phyloP scores from a whole-genome alignment of 805 yeast genomes.

The Myxozyma sirexii region DNA sequence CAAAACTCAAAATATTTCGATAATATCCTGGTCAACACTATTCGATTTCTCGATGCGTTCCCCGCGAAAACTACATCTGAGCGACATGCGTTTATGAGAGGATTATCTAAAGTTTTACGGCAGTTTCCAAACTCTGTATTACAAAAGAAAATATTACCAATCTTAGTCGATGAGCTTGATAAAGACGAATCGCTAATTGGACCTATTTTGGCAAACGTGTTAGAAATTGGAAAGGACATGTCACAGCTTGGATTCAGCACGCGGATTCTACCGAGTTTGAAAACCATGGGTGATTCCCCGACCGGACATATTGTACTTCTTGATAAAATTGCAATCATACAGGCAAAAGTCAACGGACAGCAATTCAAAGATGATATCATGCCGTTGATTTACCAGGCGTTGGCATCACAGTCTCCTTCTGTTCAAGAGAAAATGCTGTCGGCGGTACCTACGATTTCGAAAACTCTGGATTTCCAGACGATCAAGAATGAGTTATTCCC shows the following conservation, averaged over 20 bases:
- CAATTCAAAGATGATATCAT: slow-evolving; percentile 55
- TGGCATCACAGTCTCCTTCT: slow-evolving; percentile 42
- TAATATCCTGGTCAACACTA: slow-evolving; percentile 77
- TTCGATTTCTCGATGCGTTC: slow-evolving; percentile 80
- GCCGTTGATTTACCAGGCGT: slow-evolving; percentile 47
- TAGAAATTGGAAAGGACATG: slow-evolving; percentile 64
- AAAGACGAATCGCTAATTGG: slow-evolving; percentile 50
- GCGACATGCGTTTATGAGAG: slow-evolving; percentile 66
- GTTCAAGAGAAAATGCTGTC: slow-evolving; percentile 59
- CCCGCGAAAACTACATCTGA: slow-evolving; percentile 73
- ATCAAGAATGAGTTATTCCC: slow-evolving; percentile 80
- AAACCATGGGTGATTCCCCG: slow-evolving; percentile 43
- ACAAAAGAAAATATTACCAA: slow-evolving; percentile 73
- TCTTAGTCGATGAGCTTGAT: slow-evolving; percentile 55
- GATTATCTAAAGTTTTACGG: slow-evolving; percentile 56
- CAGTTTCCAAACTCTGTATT: slow-evolving; percentile 62
- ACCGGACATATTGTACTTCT: slow-evolving; percentile 51
- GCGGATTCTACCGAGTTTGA: slow-evolving; percentile 55
- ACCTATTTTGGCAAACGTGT: slow-evolving; percentile 55
- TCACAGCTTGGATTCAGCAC: slow-evolving; percentile 81
- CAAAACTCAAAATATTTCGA: slow-evolving; percentile 76
- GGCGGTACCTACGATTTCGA: slow-evolving; percentile 48
- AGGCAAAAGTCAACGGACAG: slow-evolving; percentile 53
- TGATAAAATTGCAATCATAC: slow-evolving; percentile 53
- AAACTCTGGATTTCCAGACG: slow-evolving; percentile 63